These are phyloP conservation scores for Chenopodium album DNA, from an alignment of 148 eudicot species.

Conservation along the genomic window DNA sequence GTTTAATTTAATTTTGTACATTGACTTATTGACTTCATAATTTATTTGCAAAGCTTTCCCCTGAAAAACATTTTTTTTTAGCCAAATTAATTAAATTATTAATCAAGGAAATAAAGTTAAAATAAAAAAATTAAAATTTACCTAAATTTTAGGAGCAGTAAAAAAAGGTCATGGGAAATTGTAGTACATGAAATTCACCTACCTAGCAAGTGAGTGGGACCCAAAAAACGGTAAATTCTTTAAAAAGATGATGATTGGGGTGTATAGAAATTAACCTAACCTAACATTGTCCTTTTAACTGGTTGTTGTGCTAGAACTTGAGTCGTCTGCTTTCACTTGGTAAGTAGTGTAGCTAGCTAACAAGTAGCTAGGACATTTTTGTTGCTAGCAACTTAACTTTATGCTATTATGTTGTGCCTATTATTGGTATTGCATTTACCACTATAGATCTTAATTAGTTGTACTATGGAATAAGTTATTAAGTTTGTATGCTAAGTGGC, in stretches of 20 bases:
- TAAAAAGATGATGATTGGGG: not conserved
- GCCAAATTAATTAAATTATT: no score
- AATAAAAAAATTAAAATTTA: no score
- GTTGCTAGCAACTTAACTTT: not conserved
- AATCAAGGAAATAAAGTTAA: not conserved
- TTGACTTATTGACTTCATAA: not conserved
- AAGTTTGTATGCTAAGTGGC: no score
- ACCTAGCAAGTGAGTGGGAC: constrained; percentile 10
- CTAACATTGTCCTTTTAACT: constrained; percentile 18
- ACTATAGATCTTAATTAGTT: no score
- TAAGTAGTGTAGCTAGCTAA: not conserved
- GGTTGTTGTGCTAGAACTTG: not conserved
- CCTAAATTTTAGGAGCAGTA: constrained; percentile 10
- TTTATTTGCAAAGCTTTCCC: not conserved
- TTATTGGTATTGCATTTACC: not conserved
- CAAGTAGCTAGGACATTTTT: not conserved
- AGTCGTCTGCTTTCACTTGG: constrained; percentile 13
- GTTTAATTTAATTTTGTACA: not conserved
- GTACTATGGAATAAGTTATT: no score
- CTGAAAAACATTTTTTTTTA: no score
- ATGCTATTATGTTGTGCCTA: not conserved
- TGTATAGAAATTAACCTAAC: not conserved
- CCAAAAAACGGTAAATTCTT: constrained; percentile 4
- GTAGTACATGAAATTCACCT: constrained; percentile 23
- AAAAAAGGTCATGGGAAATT: constrained; percentile 30